phyloP scores from a whole-genome alignment of 1,284 basidiomycete species.

The Somion occarium region DNA sequence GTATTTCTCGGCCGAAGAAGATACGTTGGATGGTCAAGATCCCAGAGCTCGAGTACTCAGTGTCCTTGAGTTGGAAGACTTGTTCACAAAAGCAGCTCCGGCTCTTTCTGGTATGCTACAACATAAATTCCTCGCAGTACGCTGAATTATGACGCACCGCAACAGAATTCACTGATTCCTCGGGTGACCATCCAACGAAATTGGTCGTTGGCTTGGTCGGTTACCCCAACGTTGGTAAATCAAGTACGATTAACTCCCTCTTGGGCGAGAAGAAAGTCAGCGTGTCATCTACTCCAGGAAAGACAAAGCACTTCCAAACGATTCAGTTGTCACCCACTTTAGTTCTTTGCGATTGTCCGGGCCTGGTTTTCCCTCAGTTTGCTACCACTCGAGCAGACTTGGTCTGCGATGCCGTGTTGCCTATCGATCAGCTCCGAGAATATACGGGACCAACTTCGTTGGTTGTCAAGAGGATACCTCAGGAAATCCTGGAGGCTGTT shows the following conservation, averaged over 20 bases:
- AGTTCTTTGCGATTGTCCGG: constrained; percentile 97
- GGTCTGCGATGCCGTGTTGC: constrained; percentile 94
- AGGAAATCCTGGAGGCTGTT: constrained; percentile 81
- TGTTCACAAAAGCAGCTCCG: constrained; percentile 80
- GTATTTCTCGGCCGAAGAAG: constrained; percentile 45
- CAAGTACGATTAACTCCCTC: constrained; percentile 94
- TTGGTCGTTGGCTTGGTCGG: constrained; percentile 93
- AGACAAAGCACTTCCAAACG: constrained; percentile 99
- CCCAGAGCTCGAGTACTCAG: constrained; percentile 78
- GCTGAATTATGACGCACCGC: constrained; percentile 3
- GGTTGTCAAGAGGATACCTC: constrained; percentile 79
- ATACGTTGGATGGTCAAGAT: constrained; percentile 49
- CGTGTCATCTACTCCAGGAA: constrained; percentile 95
- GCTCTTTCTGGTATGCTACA: constrained; percentile 57
- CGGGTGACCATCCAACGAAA: constrained; percentile 60
- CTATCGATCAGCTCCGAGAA: constrained; percentile 97
- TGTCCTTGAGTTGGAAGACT: constrained; percentile 86
- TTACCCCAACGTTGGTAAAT: constrained; percentile 99
- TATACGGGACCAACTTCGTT: constrained; percentile 85
- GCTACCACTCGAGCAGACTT: constrained; percentile 93
- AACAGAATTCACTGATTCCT: constrained; percentile 61
- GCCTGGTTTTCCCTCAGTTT: constrained; percentile 98
- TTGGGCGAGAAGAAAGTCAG: constrained; percentile 96
- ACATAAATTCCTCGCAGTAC: background rate
- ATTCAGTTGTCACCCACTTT: constrained; percentile 87